Percentiles rank a stretch among this genome's conserved stretches.
These are phyloP conservation scores for Trichoderma erinaceum DNA, from an alignment of 495 filamentous ascomycete genomes.

Conservation along the genomic window DNA sequence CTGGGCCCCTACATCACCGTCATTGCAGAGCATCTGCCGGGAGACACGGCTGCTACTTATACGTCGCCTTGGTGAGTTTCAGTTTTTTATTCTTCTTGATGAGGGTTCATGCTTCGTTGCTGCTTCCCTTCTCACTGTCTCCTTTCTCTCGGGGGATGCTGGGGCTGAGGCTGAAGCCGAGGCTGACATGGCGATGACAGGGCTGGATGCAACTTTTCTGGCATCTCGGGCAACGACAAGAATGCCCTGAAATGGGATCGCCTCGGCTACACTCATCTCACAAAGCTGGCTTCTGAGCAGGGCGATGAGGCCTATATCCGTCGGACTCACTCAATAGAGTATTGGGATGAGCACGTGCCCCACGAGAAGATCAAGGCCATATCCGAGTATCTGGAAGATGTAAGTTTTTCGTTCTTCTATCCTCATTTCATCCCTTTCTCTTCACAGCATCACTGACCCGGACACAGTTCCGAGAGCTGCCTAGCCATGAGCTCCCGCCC, in stretches of 20 bases:
- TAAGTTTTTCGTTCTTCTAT: constrained; percentile 15
- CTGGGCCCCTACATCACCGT: constrained; percentile 26
- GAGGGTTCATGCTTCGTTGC: not conserved
- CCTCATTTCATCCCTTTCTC: not conserved
- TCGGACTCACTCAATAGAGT: constrained; percentile 27
- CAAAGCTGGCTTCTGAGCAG: constrained; percentile 20
- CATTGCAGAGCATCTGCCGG: constrained; percentile 30
- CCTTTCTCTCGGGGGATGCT: not conserved
- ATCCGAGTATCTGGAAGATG: constrained; percentile 29
- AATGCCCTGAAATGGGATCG: constrained; percentile 32
- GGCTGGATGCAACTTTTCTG: constrained; percentile 34
- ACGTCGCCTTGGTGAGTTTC: constrained; percentile 32
- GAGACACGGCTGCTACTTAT: constrained; percentile 26
- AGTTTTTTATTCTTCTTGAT: not conserved
- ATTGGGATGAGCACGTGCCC: constrained; percentile 29
- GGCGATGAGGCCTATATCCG: constrained; percentile 24
- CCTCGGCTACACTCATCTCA: constrained; percentile 26
- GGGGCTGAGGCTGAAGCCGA: not conserved
- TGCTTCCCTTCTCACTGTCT: not conserved
- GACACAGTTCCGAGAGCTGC: constrained; percentile 16
- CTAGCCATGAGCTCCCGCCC: constrained; percentile 22
- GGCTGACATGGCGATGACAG: constrained; percentile 15
- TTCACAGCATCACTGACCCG: not conserved
- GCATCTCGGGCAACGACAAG: constrained; percentile 28
- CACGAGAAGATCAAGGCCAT: constrained; percentile 28